Evolutionary conservation across 306 rosid genomes (phyloP).

Genomic region (apple (Malus domestica)): ASM211411v1 NC_041791.1:3807001-3807500

Average conservation of each 20-base stretch:
- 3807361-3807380: constrained; percentile 30
- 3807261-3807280: constrained; percentile 40
- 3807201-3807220: too few species aligned
- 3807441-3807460: constrained; percentile 39
- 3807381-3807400: constrained; percentile 20
- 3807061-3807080: neutral
- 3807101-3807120: too few species aligned
- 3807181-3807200: too few species aligned
- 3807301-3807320: constrained; percentile 24
- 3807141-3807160: neutral
- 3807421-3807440: constrained; percentile 35
- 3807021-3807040: neutral
- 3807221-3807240: neutral
- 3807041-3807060: neutral
- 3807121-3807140: neutral
- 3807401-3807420: constrained; percentile 23
- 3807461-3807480: constrained; percentile 36
- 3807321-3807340: neutral
- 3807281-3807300: constrained; percentile 34
- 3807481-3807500: constrained; percentile 46
- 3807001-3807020: too few species aligned
- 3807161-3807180: too few species aligned
- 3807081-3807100: neutral
- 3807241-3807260: constrained; percentile 44
- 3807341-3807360: constrained; percentile 28